A percentile compares a stretch with the other conserved stretches of the same genome.
Evolutionary conservation across 371 early-diverging fungal species (phyloP).

Genomic region (Capillidium rhysosporum): DNA sequence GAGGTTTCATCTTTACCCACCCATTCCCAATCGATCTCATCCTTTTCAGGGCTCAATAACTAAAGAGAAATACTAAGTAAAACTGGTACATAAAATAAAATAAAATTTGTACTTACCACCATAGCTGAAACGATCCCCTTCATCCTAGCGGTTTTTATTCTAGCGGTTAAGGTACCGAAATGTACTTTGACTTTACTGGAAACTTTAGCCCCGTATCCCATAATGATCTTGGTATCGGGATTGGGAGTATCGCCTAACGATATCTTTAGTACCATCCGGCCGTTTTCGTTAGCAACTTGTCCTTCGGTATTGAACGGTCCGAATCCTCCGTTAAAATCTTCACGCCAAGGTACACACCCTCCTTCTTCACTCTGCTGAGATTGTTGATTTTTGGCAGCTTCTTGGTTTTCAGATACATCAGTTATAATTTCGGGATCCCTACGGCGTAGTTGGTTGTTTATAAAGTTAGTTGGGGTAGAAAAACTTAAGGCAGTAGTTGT

Average conservation of each 20-base stretch:
- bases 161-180: conserved; percentile 26
- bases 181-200: not conserved
- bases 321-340: not conserved
- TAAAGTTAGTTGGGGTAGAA: too few species aligned
- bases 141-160: conserved; percentile 23
- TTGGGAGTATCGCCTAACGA: conserved; percentile 1
- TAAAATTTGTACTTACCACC: conserved; percentile 12
- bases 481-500: too few species aligned
- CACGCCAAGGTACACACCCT: not conserved
- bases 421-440: too few species aligned
- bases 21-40: conserved; percentile 9
- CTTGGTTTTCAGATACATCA: too few species aligned
- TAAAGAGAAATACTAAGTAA: not conserved
- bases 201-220: conserved; percentile 4
- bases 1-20: conserved; percentile 1
- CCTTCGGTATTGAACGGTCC: not conserved
- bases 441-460: too few species aligned
- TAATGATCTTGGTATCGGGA: not conserved
- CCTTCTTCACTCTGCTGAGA: not conserved
- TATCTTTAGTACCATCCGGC: not conserved
- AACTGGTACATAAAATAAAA: not conserved
- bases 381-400: too few species aligned
- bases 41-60: conserved; percentile 4
- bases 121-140: conserved; percentile 44
- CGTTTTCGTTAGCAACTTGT: not conserved